These are phyloP conservation scores for Globisporangium nodosum DNA, from an alignment of 352 stramenopile genomes.

Conservation along the genomic window DNA sequence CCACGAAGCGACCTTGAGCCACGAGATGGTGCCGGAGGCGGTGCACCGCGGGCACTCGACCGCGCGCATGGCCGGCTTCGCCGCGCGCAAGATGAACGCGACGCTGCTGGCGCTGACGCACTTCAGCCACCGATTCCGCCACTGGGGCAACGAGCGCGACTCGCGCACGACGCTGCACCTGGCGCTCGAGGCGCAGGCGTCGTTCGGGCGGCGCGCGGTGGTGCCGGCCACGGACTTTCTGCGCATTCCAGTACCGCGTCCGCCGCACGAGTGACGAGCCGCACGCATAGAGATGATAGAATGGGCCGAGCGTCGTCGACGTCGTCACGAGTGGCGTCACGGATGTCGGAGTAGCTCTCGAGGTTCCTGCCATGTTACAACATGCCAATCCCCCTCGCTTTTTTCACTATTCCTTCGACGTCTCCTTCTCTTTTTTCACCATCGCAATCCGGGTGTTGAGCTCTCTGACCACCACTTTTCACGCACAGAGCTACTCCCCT, in stretches of 20 bases:
- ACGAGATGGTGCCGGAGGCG: constrained; percentile 66
- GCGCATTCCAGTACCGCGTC: constrained; percentile 62
- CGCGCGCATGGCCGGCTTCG: constrained; percentile 67
- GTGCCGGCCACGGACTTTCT: constrained; percentile 77
- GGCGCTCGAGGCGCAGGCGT: constrained; percentile 51
- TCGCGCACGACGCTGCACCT: constrained; percentile 62
- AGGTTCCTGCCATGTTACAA: no score
- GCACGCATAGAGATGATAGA: not conserved
- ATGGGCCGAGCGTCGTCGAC: no score
- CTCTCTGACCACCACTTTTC: not conserved
- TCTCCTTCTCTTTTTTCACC: no score
- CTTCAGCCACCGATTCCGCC: constrained; percentile 80
- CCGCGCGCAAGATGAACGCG: constrained; percentile 70
- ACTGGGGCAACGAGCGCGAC: constrained; percentile 39
- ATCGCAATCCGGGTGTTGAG: no score
- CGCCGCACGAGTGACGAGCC: constrained; percentile 20
- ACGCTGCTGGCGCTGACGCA: constrained; percentile 77
- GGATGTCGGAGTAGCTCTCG: no score
- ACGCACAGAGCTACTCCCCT: not conserved
- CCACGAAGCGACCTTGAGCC: constrained; percentile 78
- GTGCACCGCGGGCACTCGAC: constrained; percentile 76
- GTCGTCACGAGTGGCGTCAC: no score
- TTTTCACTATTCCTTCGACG: no score
- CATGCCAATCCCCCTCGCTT: no score
- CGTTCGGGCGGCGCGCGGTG: constrained; percentile 61